Base-by-base conservation (phyloP, 108 stramenopile genomes). In the Schizochytrium sp. region DNA sequence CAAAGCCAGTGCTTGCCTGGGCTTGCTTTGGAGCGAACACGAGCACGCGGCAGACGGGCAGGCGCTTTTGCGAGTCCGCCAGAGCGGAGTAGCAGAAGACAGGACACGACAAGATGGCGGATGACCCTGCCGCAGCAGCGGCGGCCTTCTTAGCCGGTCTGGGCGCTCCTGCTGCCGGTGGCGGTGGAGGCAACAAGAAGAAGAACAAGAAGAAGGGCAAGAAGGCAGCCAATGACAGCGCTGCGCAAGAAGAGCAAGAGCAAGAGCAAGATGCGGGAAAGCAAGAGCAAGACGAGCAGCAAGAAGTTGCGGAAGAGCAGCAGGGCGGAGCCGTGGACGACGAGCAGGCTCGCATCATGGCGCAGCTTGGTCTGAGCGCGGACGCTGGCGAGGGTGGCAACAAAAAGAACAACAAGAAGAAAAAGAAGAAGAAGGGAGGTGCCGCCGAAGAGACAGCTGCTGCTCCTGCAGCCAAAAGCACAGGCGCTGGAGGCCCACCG, bases 381-480 rank as follows among this genome's bases (percentile, higher is more conserved):
- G 72, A 28, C 72, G 72, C 19, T 15, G 72, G 28, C 19, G 72
- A 41, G 40, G 72, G 72, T 41, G 72, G 72, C 72, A 41, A 41
- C 72, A 41, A 28, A 1, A 72, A 72, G 72, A 72, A 72, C 40
- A 72, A 72, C 40, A 28, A 13, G 19, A 72, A 72, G 19, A 44
- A 38, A 41, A 72, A 72, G 72, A 72, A 72, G 72, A 72, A 72
- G 72, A 44, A 38, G 40, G 28, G 15, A 41, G 72, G 40, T 41
- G 72, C 19, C 40, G 72, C 19, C 40, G 72, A 28, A 15, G 72
- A 41, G 17, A n/a, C 59, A n/a, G 19, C 59, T n/a, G 59, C 59
- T 60, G 59, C 59, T 60, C 72, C 40, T 41, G 40, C 28, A 72
- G 72, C 40, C 28, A 28, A 13, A 72, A 28, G 72, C 28, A 1